Evolutionary conservation across 148 eudicot species (phyloP).

Genomic region (Amaranthus hypochondriacus): DNA sequence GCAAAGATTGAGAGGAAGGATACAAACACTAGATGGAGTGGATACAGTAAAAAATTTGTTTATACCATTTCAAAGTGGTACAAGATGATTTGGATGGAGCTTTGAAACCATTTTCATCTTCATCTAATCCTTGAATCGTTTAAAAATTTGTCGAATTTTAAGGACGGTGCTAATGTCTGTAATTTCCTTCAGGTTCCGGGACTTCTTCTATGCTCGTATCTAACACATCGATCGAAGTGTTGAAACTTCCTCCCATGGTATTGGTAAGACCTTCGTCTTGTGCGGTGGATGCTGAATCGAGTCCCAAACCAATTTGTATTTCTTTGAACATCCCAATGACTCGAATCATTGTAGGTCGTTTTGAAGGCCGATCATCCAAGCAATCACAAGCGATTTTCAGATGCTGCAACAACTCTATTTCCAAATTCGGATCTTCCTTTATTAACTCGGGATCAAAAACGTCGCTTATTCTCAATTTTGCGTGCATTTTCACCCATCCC

Average conservation of each 20-base stretch:
- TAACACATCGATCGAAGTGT: constrained; percentile 31
- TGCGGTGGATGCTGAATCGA: constrained; percentile 44
- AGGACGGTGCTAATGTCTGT: neutral
- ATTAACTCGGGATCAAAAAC: constrained; percentile 64
- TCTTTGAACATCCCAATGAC: constrained; percentile 91
- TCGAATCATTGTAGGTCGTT: constrained; percentile 83
- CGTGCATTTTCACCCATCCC: constrained; percentile 81
- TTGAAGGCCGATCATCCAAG: constrained; percentile 69
- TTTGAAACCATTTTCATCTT: too few relatives aligned
- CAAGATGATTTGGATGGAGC: too few relatives aligned
- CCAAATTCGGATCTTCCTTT: constrained; percentile 60
- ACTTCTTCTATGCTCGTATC: constrained; percentile 46
- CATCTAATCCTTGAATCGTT: too few relatives aligned
- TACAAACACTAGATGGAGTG: too few relatives aligned
- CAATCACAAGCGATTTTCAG: constrained; percentile 73
- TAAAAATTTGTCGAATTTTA: neutral
- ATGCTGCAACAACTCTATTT: constrained; percentile 66
- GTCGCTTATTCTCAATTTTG: constrained; percentile 42
- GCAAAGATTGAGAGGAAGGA: too few relatives aligned
- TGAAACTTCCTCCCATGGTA: constrained; percentile 39
- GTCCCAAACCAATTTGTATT: constrained; percentile 72
- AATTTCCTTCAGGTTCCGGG: constrained; percentile 34
- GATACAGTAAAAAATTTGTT: too few relatives aligned
- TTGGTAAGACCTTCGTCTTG: constrained; percentile 36
- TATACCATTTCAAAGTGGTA: too few relatives aligned